Evolutionary conservation across 2,329 filamentous ascomycete genomes (phyloP).

Genomic region (Neopestalotiopsis clavispora): DNA sequence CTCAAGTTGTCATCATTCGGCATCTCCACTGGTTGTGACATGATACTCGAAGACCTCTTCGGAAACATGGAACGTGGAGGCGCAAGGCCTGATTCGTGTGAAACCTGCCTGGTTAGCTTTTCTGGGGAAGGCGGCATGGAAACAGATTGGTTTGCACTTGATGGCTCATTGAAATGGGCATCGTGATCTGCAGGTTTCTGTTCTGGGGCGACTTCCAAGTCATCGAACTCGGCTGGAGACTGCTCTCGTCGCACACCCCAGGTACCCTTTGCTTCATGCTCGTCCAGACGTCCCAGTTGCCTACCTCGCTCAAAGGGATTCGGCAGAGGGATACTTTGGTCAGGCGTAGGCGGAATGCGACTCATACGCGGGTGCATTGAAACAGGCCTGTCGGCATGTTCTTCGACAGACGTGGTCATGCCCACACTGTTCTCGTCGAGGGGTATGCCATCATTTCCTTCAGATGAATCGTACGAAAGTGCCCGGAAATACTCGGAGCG

Average conservation of each 20-base stretch:
- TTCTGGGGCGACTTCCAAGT: constrained; percentile 28
- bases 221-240: constrained; percentile 60
- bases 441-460: constrained; percentile 48
- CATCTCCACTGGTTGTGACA: constrained; percentile 67
- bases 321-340: constrained; percentile 51
- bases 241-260: constrained; percentile 63
- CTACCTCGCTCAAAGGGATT: constrained; percentile 50
- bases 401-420: constrained; percentile 60
- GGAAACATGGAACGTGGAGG: constrained; percentile 56
- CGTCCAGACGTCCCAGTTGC: constrained; percentile 42
- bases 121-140: constrained; percentile 48
- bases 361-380: constrained; percentile 81
- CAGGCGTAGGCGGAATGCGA: constrained; percentile 58
- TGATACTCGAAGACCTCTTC: constrained; percentile 62
- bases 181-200: constrained; percentile 36
- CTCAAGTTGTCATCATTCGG: constrained; percentile 73
- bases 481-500: constrained; percentile 84
- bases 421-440: constrained; percentile 49
- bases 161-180: constrained; percentile 39
- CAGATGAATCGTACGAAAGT: constrained; percentile 66
- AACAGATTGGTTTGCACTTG: constrained; percentile 31
- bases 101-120: constrained; percentile 45
- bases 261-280: constrained; percentile 39
- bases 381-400: constrained; percentile 62
- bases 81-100: constrained; percentile 57